These are phyloP conservation scores for Lepiota venenata DNA, from an alignment of 768 basidiomycete genomes.

Conservation along the genomic window DNA sequence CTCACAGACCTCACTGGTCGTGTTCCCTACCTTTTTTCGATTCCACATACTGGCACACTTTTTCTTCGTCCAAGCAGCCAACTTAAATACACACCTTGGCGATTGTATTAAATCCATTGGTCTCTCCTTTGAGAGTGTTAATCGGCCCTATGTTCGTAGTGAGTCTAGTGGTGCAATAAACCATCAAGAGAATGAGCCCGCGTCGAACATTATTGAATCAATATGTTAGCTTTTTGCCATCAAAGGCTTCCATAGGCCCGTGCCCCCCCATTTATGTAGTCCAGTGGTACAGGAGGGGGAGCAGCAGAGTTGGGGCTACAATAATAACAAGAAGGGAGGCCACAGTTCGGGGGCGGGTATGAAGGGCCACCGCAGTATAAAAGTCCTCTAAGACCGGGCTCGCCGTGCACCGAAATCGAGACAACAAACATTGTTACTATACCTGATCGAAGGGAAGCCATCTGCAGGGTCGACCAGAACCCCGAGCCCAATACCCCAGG, in stretches of 20 bases:
- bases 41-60: conserved; percentile 18
- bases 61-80: conserved; percentile 37
- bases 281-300: no score
- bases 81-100: conserved; percentile 35
- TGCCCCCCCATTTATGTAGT: conserved; percentile 1
- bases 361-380: no score
- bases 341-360: no score
- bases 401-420: no score
- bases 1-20: conserved; percentile 14
- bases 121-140: conserved; percentile 33
- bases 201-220: neutral
- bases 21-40: conserved; percentile 22
- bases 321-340: no score
- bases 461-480: no score
- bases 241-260: no score
- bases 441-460: no score
- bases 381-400: no score
- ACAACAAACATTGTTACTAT: no score
- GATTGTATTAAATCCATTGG: conserved; percentile 43
- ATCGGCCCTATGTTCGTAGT: conserved; percentile 35
- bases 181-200: neutral
- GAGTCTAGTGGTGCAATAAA: conserved; percentile 40
- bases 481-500: no score
- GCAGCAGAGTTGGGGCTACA: no score
- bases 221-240: neutral